Evolutionary conservation across 495 filamentous ascomycete species (phyloP).

Genomic region (Xylona heveae): DNA sequence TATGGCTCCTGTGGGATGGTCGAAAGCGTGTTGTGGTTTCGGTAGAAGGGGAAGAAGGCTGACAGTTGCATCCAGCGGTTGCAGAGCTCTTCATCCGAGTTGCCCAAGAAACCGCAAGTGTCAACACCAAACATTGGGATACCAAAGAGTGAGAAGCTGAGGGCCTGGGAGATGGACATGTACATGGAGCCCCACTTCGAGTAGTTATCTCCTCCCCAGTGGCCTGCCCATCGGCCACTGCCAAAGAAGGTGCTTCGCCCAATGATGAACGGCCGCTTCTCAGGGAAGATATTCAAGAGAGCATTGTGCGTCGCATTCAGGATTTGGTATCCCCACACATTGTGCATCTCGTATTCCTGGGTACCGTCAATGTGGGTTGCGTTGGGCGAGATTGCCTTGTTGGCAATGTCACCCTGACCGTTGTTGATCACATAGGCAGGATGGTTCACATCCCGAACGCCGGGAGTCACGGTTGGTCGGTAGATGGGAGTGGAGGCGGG

Average conservation of each 20-base stretch:
- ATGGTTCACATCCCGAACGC: constrained; percentile 51
- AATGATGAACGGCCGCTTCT: constrained; percentile 68
- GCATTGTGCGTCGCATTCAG: constrained; percentile 64
- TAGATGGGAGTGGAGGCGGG: constrained; percentile 21
- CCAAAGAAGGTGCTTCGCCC: constrained; percentile 68
- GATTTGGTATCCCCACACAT: constrained; percentile 52
- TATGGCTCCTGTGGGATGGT: constrained; percentile 58
- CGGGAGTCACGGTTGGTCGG: constrained; percentile 42
- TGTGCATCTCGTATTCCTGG: constrained; percentile 65
- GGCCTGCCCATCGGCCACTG: constrained; percentile 58
- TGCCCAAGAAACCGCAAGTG: constrained; percentile 60
- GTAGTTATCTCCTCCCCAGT: constrained; percentile 76
- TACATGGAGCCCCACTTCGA: constrained; percentile 48
- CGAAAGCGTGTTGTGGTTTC: constrained; percentile 53
- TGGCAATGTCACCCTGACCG: constrained; percentile 46
- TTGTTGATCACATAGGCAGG: constrained; percentile 73
- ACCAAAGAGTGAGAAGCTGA: constrained; percentile 62
- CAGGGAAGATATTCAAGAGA: constrained; percentile 35
- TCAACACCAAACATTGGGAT: constrained; percentile 80
- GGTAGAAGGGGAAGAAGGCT: constrained; percentile 79
- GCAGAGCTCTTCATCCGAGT: constrained; percentile 56
- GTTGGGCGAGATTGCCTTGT: constrained; percentile 56
- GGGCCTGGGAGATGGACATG: constrained; percentile 62
- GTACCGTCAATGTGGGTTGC: constrained; percentile 54
- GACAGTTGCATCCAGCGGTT: constrained; percentile 71